These are phyloP conservation scores for Cyberlindnera saturnus DNA, from an alignment of 805 yeast genomes.

Conservation along the genomic window DNA sequence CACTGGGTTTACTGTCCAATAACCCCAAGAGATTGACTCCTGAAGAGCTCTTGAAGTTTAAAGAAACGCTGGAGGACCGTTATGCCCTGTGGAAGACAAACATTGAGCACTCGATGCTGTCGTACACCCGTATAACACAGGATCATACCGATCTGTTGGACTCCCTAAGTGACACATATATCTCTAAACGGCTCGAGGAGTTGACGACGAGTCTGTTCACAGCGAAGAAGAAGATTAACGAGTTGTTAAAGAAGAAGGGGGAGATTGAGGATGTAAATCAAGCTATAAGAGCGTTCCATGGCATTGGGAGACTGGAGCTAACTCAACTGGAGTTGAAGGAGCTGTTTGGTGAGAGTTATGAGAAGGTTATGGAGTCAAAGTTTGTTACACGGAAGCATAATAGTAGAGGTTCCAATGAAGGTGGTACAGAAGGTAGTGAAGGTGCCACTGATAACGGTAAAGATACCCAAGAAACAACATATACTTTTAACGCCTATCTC, in stretches of 20 bases:
- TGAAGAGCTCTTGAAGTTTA: slow-evolving; percentile 3
- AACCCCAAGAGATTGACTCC: slow-evolving; percentile 2
- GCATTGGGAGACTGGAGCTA: neutral
- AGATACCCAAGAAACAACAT: neutral
- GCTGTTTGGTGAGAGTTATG: slow-evolving; percentile 10
- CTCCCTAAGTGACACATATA: slow-evolving; percentile 3
- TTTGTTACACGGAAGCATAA: slow-evolving; percentile 1
- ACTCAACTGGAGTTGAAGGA: slow-evolving; percentile 12
- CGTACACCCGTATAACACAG: slow-evolving; percentile 1
- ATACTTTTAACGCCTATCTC: slow-evolving; percentile 1
- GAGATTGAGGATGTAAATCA: slow-evolving; percentile 16
- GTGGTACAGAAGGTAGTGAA: neutral
- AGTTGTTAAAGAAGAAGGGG: slow-evolving; percentile 9
- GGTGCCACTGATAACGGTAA: neutral
- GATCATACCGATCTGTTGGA: slow-evolving; percentile 4
- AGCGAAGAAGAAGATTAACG: slow-evolving; percentile 11
- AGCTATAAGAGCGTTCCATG: slow-evolving; percentile 6
- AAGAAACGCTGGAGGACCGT: slow-evolving; percentile 5
- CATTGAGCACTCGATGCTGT: slow-evolving; percentile 10
- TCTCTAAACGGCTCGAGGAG: slow-evolving; percentile 5
- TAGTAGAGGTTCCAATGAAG: neutral
- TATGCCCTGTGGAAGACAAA: slow-evolving; percentile 5
- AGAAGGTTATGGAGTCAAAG: slow-evolving; percentile 1
- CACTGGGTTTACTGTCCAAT: neutral
- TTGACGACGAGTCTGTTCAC: slow-evolving; percentile 7